phyloP scores from a whole-genome alignment of 2,329 filamentous ascomycete genomes.

The Colletotrichum liriopes region DNA sequence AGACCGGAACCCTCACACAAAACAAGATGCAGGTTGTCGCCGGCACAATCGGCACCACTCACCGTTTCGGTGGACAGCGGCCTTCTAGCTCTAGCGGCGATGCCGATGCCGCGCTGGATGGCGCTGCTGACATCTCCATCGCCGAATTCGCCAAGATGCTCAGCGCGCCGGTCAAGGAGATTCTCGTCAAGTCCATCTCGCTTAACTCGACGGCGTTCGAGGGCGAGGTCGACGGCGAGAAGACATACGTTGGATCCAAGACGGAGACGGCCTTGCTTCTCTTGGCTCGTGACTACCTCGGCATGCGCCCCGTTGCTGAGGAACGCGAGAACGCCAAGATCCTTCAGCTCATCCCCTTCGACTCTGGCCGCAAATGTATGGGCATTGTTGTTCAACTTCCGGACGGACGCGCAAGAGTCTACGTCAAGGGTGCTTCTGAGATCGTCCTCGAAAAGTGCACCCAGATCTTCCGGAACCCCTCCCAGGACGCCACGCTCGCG shows the following conservation, averaged over 20 bases:
- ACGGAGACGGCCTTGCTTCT: constrained; percentile 83
- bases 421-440: constrained; percentile 77
- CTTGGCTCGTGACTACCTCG: constrained; percentile 77
- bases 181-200: constrained; percentile 73
- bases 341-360: constrained; percentile 81
- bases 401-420: constrained; percentile 68
- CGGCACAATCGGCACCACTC: constrained; percentile 69
- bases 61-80: constrained; percentile 66
- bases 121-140: constrained; percentile 57
- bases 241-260: constrained; percentile 82
- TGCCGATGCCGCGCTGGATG: constrained; percentile 48
- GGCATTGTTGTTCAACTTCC: constrained; percentile 69
- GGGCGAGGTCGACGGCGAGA: constrained; percentile 77
- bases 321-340: constrained; percentile 73
- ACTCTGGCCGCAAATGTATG: constrained; percentile 83
- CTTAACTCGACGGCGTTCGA: constrained; percentile 84
- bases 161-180: constrained; percentile 62
- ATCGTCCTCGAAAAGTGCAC: constrained; percentile 73
- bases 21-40: constrained; percentile 80
- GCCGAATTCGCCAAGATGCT: constrained; percentile 65
- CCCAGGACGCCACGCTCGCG: constrained; percentile 58
- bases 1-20: constrained; percentile 77
- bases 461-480: constrained; percentile 65
- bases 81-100: constrained; percentile 48
- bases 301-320: constrained; percentile 76